A percentile compares a stretch with the other conserved stretches of the same genome.
phyloP scores from a whole-genome alignment of 2,329 filamentous ascomycete species.

The Neodidymelliopsis sp. region DNA sequence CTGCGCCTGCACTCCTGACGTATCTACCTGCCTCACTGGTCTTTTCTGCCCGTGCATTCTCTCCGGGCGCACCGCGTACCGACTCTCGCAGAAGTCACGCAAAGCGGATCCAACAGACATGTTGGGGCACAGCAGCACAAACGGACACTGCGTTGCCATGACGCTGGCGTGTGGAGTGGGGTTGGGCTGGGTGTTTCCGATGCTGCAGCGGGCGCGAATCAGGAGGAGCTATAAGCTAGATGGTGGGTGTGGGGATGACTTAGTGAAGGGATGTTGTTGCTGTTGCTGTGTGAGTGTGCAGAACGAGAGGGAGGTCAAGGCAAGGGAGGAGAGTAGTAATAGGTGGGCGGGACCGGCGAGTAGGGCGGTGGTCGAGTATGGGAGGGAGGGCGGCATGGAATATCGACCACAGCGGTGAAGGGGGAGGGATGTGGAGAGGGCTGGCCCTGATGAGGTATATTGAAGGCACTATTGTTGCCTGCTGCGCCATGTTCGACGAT shows the following conservation, averaged over 20 bases:
- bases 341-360: slow-evolving; percentile 50
- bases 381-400: slow-evolving; percentile 40
- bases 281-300: slow-evolving; percentile 53
- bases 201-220: slow-evolving; percentile 49
- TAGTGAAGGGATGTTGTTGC: slow-evolving; percentile 50
- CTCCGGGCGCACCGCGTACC: slow-evolving; percentile 54
- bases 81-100: slow-evolving; percentile 47
- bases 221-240: slow-evolving; percentile 54
- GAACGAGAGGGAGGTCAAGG: slow-evolving; percentile 55
- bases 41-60: slow-evolving; percentile 54
- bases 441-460: too few relatives aligned
- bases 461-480: too few relatives aligned
- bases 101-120: slow-evolving; percentile 53
- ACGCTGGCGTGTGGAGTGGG: slow-evolving; percentile 47
- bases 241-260: slow-evolving; percentile 48
- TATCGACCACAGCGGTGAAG: slow-evolving; percentile 45
- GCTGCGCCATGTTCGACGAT: too few relatives aligned
- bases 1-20: slow-evolving; percentile 46
- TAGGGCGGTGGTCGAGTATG: slow-evolving; percentile 37
- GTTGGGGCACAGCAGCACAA: slow-evolving; percentile 47
- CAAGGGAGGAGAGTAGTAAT: slow-evolving; percentile 52
- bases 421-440: not conserved
- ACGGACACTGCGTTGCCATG: slow-evolving; percentile 51
- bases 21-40: slow-evolving; percentile 49
- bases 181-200: slow-evolving; percentile 49